phyloP scores from a whole-genome alignment of 2,329 filamentous ascomycete species.

The Aureobasidium sp. region DNA sequence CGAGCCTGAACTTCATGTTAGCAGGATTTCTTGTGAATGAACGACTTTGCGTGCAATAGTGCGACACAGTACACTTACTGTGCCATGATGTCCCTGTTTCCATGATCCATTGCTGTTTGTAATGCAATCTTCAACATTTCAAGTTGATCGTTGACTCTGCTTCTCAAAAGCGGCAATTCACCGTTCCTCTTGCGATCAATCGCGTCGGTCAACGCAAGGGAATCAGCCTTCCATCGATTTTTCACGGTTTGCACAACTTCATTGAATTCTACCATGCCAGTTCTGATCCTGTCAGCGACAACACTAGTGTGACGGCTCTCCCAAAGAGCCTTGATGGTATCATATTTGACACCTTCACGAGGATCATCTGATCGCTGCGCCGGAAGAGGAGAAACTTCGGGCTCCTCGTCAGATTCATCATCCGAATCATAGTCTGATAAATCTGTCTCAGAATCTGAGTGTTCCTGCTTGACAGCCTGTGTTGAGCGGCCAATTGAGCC shows the following conservation, averaged over 20 bases:
- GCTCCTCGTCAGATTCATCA: constrained; percentile 38
- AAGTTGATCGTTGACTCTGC: constrained; percentile 50
- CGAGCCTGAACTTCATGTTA: constrained; percentile 15
- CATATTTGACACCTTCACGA: constrained; percentile 47
- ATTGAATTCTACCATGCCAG: constrained; percentile 49
- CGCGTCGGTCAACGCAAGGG: constrained; percentile 47
- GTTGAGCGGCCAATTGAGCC: constrained; percentile 8
- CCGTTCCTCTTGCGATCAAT: constrained; percentile 48
- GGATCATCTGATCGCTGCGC: constrained; percentile 44
- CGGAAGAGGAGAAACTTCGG: constrained; percentile 49
- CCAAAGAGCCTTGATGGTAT: constrained; percentile 55
- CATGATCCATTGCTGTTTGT: constrained; percentile 37
- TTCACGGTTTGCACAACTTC: constrained; percentile 52
- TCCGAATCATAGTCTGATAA: constrained; percentile 17
- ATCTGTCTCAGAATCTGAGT: constrained; percentile 4
- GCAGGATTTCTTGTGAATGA: not conserved
- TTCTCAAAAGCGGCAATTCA: constrained; percentile 47
- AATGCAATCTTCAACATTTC: constrained; percentile 47
- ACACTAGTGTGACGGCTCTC: constrained; percentile 44
- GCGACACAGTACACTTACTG: constrained; percentile 25
- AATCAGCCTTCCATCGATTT: constrained; percentile 54
- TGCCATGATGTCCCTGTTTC: constrained; percentile 39
- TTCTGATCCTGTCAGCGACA: constrained; percentile 44
- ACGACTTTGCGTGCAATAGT: not conserved
- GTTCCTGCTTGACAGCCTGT: constrained; percentile 13